Conservation (phyloP, 108 stramenopile genomes). For the Hondaea fermentalgiana region DNA sequence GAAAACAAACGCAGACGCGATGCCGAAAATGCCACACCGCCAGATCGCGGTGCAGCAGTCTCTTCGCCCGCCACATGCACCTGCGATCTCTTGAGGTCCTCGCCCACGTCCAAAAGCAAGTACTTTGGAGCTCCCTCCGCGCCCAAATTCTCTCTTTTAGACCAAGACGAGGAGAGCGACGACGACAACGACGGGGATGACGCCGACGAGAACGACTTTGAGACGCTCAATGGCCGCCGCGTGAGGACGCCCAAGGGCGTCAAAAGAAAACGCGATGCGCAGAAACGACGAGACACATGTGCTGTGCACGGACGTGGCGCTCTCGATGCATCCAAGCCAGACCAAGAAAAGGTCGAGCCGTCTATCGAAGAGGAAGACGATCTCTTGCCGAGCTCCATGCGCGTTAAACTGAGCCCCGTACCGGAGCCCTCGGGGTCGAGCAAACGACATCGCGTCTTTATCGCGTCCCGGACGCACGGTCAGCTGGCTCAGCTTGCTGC, state of each 20-base stretch:
- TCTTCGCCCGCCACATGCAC: too few species aligned
- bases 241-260: neutral
- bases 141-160: neutral
- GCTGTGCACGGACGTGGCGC: neutral
- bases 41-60: too few species aligned
- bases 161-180: neutral
- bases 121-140: neutral
- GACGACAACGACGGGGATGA: neutral
- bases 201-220: neutral
- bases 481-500: slow-evolving; percentile 88
- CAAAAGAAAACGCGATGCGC: neutral
- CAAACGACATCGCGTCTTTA: slow-evolving; percentile 54
- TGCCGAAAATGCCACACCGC: neutral
- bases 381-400: neutral
- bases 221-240: neutral
- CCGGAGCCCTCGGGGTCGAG: too few species aligned
- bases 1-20: neutral
- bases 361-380: too few species aligned
- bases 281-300: neutral
- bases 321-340: too few species aligned
- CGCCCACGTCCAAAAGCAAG: neutral
- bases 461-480: slow-evolving; percentile 90
- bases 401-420: neutral
- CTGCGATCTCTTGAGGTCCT: neutral
- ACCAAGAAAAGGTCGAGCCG: too few species aligned